Base-by-base conservation (phyloP, 352 stramenopile genomes). In the Phytopythium delawarense region DNA sequence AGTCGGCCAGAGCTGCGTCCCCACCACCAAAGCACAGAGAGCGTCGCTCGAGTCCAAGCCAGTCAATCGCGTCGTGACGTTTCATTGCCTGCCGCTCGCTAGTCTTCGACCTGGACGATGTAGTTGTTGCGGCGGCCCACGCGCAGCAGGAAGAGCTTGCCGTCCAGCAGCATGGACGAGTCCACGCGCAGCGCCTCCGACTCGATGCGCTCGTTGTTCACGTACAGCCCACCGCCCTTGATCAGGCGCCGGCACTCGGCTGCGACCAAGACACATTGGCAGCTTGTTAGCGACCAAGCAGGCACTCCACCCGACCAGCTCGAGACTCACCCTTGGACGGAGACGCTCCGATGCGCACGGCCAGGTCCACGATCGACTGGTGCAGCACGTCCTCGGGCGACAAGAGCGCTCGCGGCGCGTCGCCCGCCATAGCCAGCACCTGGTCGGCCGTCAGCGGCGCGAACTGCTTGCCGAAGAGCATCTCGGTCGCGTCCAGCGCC, bases 211-310 rank as follows among this genome's bases (percentile, higher is more conserved):
- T 90, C 75, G 52, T 98, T 96, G 65, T 97, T 97, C 35, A 99
- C 65, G 74, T 97, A 98, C 57, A 98, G 80, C 56, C 96, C 97
- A 39, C 97, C 96, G 56, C 93, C 94, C 61, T 97, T 95, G 70
- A 99, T 99, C 52, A 99, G 71, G 63, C 97, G 84, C 58, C 94
- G 82, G 42, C 91, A 97, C 69, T 99, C 96, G 59, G 96, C 97
- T 90, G 60, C 57, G 65, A 48, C 1, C 55, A 28, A 39, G 16
- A 7, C 37, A 57, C 13, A 64, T 21, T 23, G 32, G 21, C 4
- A 2, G n/a, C 3, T 11, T 61, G 21, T 49, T 25, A 16, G 28
- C 49, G 20, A 55, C 15, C 8, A 30, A 46, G 12, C 35, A 11
- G 7, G 8, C 35, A 6, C 35, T 16, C 12, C 6, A 40, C 8